phyloP scores from a whole-genome alignment of 2,329 filamentous ascomycete genomes.

The Fusarium odoratissimum region DNA sequence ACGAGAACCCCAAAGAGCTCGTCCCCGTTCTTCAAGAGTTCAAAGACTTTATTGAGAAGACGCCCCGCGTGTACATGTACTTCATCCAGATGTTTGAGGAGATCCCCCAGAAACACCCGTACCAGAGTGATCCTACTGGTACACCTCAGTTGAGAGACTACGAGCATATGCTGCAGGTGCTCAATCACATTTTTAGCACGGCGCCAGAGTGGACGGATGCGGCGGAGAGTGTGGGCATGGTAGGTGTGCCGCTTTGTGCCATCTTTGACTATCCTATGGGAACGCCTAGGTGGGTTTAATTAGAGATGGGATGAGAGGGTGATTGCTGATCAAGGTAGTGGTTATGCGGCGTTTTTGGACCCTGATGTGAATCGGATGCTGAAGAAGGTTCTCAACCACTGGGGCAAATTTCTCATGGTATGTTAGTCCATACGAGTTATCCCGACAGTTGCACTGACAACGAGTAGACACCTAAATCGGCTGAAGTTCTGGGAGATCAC shows the following conservation, averaged over 20 bases:
- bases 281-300: conserved; percentile 57
- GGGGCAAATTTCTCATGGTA: conserved; percentile 65
- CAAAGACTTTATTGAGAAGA: conserved; percentile 72
- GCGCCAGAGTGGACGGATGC: conserved; percentile 66
- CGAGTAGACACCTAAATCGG: conserved; percentile 62
- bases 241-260: conserved; percentile 65
- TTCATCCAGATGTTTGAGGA: conserved; percentile 76
- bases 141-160: conserved; percentile 73
- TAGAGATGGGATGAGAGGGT: background rate
- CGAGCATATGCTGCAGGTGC: conserved; percentile 71
- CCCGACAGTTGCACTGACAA: background rate
- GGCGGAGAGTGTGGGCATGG: conserved; percentile 62
- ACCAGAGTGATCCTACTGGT: conserved; percentile 71
- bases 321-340: conserved; percentile 41
- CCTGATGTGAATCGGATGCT: conserved; percentile 65
- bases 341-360: conserved; percentile 65
- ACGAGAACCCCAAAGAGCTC: conserved; percentile 62
- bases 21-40: conserved; percentile 73
- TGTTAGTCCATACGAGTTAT: background rate
- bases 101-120: conserved; percentile 69
- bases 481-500: conserved; percentile 59
- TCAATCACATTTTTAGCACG: conserved; percentile 68
- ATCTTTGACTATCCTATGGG: conserved; percentile 69
- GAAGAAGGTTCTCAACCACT: conserved; percentile 67
- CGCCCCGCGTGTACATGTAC: conserved; percentile 73